Evolutionary conservation across 2,329 filamentous ascomycete genomes (phyloP), one percentile per base, ranked within the genome.

Genomic region (Neobulgaria alba): DNA sequence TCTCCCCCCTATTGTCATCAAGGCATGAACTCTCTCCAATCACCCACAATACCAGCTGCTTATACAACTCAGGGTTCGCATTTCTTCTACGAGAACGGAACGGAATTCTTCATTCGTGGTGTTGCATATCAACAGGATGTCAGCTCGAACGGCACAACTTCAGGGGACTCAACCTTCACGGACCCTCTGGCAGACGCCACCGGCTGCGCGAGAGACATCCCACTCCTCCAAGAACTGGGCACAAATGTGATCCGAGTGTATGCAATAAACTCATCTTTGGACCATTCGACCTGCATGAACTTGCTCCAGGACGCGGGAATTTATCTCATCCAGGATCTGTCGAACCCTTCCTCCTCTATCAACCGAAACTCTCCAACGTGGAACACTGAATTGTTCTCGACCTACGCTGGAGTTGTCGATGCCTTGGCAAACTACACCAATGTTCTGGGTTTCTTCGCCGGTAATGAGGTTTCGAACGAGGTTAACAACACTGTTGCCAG

Each of bases 211-310:
- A 85, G 90, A 56, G 92, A 98, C 61, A 76, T 98, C 36, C 86
- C 87, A 34, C 77, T 85, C 56, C 73, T 98, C 52, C 62, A 75
- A 61, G 69, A 86, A 63, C 75, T 95, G 47, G 73, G 79, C 49
- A 95, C 88, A 65, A 98, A 98, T 69, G 79, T 81, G 56, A 90
- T 98, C 64, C 90, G 92, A 64, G 89, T 92, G 42, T 98, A 98
- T 64, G 88, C 90, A 56, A 78, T 96, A 57, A 77, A 96, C 67
- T 85, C 90, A 17, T 76, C 71, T 12, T 63, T 72, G 52, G 72
- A 93, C 67, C 92, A 98, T 69, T 71, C 73, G 39, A 73, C 71
- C 38, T 96, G 92, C 70, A 95, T 98, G 89, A 69, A 73, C 53
- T 63, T 86, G 51, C 76, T 98, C 36, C 73, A 83, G 42, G 77